Evolutionary conservation across 768 basidiomycete species (phyloP), one percentile per base, ranked within the genome.

Genomic region (Tylopilus vinaceipallidus): DNA sequence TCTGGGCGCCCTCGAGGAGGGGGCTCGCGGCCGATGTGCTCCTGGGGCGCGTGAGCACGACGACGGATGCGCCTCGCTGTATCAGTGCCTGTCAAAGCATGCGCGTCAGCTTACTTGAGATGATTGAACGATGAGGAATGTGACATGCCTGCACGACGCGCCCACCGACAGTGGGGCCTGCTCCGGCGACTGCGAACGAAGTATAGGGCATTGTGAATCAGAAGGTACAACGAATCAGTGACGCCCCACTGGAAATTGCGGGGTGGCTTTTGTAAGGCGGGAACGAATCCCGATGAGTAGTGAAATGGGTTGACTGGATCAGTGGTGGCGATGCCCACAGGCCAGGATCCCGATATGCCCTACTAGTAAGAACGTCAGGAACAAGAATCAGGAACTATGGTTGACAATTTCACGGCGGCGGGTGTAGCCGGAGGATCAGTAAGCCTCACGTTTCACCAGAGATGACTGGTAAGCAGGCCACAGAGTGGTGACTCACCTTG

Each of bases 131-230:
- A n/a, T n/a, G n/a, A n/a, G n/a, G n/a, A n/a, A n/a, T n/a, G n/a
- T n/a, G 6, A 45, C 63, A 23, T 14, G 39, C 67, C 57, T 61
- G 57, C 11, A 63, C 66, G 45, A 72, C 70, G 13, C 63, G 69
- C 17, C 43, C 59, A 24, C 71, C 71, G 47, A 72, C 60, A 30
- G 61, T 67, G 17, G 67, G 66, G 6, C 71, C 71, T 10, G 68
- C 63, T 8, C 71, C 71, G 13, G 55, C 64, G 34, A 72, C 61
- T 32, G 70, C 71, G 41, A 72, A 72, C 7, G 70, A 71, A 22
- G 57, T 62, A 57, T 65, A 68, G 24, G 60, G 44, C 67, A 67
- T 65, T 17, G 33, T 43, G 44, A 32, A 27, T 41, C 47, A 39
- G 35, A 44, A n/a, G n/a, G n/a, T 36, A 3, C 3, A 17, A 22